Evolutionary conservation across 2,329 filamentous ascomycete species (phyloP).

Genomic region (Neoarthrinium moseri): DNA sequence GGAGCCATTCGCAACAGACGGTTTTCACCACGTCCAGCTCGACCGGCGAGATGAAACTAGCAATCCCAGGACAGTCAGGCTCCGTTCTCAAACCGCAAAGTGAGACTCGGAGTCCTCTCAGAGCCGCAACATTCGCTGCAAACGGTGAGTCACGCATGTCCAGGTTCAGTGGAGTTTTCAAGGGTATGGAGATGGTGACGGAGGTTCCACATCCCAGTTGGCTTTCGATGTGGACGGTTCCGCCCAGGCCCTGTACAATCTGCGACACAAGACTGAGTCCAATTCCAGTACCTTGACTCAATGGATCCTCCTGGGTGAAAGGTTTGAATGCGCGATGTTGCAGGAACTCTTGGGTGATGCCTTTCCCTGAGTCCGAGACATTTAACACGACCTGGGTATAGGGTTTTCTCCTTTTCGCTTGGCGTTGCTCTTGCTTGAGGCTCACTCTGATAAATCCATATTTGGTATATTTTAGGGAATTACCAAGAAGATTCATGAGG

Average conservation of each 20-base stretch:
- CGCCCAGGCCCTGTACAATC: not conserved
- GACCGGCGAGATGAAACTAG: slow-evolving; percentile 1
- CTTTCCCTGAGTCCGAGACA: slow-evolving; percentile 59
- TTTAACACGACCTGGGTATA: slow-evolving; percentile 4
- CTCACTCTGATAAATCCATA: slow-evolving; percentile 27
- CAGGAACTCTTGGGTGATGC: slow-evolving; percentile 59
- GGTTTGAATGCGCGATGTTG: slow-evolving; percentile 56
- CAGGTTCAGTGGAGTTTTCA: slow-evolving; percentile 13
- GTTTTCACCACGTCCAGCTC: slow-evolving; percentile 17
- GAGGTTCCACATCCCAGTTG: not conserved
- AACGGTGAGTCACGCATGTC: not conserved
- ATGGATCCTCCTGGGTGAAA: slow-evolving; percentile 57
- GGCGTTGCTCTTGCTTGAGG: slow-evolving; percentile 14
- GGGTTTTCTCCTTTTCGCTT: slow-evolving; percentile 10
- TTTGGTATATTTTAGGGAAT: slow-evolving; percentile 60
- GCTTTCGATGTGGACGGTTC: not conserved
- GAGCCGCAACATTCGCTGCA: not conserved
- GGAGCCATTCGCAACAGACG: slow-evolving; percentile 33
- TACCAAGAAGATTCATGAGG: slow-evolving; percentile 63
- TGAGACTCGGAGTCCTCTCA: slow-evolving; percentile 26
- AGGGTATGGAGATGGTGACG: slow-evolving; percentile 29
- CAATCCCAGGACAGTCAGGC: not conserved
- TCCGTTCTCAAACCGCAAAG: slow-evolving; percentile 17
- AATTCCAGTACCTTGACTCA: slow-evolving; percentile 57
- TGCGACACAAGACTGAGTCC: slow-evolving; percentile 58